Evolutionary conservation across 139 green algal species (phyloP).

Genomic region (Coelastrella sp.): DNA sequence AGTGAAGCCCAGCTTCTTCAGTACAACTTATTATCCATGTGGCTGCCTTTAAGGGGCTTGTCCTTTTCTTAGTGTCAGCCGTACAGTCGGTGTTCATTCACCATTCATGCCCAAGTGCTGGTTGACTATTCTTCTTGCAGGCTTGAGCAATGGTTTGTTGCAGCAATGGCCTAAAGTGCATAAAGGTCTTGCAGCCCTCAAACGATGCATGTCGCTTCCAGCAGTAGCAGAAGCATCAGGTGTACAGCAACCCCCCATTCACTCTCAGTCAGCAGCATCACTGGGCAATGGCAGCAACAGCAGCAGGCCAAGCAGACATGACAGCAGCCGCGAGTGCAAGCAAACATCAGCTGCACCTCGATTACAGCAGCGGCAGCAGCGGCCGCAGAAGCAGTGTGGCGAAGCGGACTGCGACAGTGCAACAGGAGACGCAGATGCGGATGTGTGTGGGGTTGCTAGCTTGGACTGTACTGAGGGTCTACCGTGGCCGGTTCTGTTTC

Average conservation of each 20-base stretch:
- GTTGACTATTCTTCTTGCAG: too few relatives aligned
- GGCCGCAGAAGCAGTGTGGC: background rate
- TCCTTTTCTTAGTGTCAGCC: too few relatives aligned
- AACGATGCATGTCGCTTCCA: background rate
- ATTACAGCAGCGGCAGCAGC: background rate
- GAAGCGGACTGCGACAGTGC: background rate
- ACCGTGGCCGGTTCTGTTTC: conserved; percentile 57
- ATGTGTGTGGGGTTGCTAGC: background rate
- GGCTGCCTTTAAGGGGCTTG: too few relatives aligned
- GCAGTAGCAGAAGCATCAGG: background rate
- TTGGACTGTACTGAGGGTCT: background rate
- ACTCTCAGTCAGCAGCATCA: background rate
- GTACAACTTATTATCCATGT: too few relatives aligned
- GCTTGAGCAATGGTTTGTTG: conserved; percentile 66
- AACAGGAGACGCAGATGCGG: background rate
- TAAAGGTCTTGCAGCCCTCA: conserved; percentile 40
- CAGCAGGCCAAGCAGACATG: background rate
- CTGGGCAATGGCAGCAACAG: background rate
- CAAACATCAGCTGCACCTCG: background rate
- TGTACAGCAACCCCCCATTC: background rate
- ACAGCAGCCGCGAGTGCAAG: conserved; percentile 27
- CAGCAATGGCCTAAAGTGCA: conserved; percentile 68
- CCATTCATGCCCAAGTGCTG: too few relatives aligned
- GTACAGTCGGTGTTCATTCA: too few relatives aligned
- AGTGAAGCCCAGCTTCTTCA: too few relatives aligned